Evolutionary conservation across 148 eudicot genomes (phyloP).

Genomic region (Diospyros kaki): DNA sequence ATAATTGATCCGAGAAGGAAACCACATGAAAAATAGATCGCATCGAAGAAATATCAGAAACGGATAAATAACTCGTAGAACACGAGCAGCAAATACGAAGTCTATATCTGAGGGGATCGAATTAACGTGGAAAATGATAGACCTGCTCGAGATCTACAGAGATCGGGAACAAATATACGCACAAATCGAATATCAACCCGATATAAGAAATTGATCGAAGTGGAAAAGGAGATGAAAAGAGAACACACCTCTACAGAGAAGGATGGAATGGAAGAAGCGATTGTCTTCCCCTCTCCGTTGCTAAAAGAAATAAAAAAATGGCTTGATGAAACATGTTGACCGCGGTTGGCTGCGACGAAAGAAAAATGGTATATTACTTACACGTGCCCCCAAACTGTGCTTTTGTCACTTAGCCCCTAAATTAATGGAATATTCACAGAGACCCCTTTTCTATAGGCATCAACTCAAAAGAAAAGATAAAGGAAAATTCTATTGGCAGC

Average conservation of each 20-base stretch:
- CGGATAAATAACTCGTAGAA: not conserved
- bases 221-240: not conserved
- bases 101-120: not conserved
- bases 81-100: not conserved
- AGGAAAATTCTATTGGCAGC: no score
- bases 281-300: no score
- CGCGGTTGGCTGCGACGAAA: no score
- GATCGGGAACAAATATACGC: not conserved
- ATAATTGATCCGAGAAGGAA: not conserved
- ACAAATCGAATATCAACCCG: not conserved
- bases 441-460: no score
- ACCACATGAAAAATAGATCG: not conserved
- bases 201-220: not conserved
- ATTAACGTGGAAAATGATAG: not conserved
- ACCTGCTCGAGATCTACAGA: not conserved
- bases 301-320: no score
- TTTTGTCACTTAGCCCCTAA: no score
- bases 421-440: no score
- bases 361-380: no score
- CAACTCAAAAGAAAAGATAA: no score
- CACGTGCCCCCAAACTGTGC: no score
- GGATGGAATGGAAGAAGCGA: not conserved
- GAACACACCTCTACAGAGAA: conserved; percentile 5
- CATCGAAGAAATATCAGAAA: not conserved
- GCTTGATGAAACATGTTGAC: no score